Conservation (phyloP, 2,329 filamentous ascomycete genomes). For the Pestalotiopsis sp. region DNA sequence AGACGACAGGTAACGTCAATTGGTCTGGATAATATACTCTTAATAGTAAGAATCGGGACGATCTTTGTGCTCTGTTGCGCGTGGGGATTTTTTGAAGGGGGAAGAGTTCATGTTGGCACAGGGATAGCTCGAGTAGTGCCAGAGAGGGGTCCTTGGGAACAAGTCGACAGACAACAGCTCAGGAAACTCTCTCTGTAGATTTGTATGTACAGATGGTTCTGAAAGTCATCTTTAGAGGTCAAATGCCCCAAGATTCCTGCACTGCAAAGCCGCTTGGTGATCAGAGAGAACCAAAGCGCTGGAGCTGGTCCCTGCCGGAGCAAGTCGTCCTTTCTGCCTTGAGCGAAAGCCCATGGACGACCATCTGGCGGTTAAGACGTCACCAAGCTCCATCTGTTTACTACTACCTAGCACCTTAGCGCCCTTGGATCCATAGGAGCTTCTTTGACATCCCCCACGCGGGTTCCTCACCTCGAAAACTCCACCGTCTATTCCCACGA, state of each 20-base stretch:
- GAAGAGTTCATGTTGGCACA: background rate
- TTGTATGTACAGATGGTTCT: no score
- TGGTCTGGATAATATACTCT: constrained; percentile 9
- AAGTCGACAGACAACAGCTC: background rate
- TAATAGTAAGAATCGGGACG: constrained; percentile 11
- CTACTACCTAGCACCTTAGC: background rate
- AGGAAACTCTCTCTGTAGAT: no score
- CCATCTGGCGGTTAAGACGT: constrained; percentile 4
- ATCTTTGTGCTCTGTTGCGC: background rate
- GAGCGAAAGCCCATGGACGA: background rate
- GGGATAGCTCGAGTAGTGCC: background rate
- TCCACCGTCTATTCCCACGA: background rate
- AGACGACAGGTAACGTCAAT: constrained; percentile 12
- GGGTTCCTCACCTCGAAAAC: background rate
- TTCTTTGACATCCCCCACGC: background rate
- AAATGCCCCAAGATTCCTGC: no score
- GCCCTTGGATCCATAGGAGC: background rate
- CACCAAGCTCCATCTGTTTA: constrained; percentile 9
- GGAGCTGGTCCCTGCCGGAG: background rate
- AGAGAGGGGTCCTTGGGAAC: background rate
- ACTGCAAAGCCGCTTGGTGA: no score
- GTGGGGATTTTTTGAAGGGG: background rate
- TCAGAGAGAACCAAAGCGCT: background rate
- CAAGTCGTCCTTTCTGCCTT: background rate
- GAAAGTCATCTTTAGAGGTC: no score